phyloP scores from a whole-genome alignment of 2,329 filamentous ascomycete genomes.

The Xylariomycetidae sp. region DNA sequence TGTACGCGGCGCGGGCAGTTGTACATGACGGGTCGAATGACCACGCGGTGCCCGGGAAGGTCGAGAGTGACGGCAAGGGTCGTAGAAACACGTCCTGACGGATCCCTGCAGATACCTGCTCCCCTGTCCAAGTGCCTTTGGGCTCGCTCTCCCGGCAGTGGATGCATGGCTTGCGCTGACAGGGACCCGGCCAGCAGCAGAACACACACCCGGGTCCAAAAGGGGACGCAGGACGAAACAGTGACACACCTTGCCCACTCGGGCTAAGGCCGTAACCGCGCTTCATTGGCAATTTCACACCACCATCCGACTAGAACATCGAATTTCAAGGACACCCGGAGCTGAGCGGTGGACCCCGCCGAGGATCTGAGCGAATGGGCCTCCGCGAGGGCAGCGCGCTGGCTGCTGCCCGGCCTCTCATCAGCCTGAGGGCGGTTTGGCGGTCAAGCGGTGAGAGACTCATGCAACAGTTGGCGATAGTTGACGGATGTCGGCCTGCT shows the following conservation, averaged over 20 bases:
- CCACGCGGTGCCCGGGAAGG: constrained; percentile 19
- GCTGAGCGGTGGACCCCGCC: constrained; percentile 24
- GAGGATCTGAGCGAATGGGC: constrained; percentile 21
- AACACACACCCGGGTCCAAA: too few relatives aligned
- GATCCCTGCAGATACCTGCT: constrained; percentile 15
- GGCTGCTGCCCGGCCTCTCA: too few relatives aligned
- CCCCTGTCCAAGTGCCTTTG: too few relatives aligned
- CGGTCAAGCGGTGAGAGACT: constrained; percentile 26
- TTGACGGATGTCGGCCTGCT: too few relatives aligned
- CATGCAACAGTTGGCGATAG: constrained; percentile 20
- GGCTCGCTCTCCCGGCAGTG: constrained; percentile 18
- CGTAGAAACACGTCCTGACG: constrained; percentile 13
- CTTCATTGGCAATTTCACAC: background rate
- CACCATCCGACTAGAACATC: too few relatives aligned
- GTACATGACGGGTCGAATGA: constrained; percentile 16
- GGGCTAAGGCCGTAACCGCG: constrained; percentile 3
- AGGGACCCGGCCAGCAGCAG: too few relatives aligned
- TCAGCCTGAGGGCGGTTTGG: too few relatives aligned
- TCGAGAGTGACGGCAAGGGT: constrained; percentile 9
- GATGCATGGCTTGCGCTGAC: constrained; percentile 19
- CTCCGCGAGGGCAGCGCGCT: too few relatives aligned
- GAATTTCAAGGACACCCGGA: constrained; percentile 11
- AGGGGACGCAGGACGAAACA: constrained; percentile 2
- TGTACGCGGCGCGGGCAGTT: too few relatives aligned
- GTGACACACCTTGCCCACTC: background rate